A percentile compares a stretch with the other conserved stretches of the same genome.
Evolutionary conservation across 2,329 filamentous ascomycete genomes (phyloP).

Genomic region (Claviceps sorghi): DNA sequence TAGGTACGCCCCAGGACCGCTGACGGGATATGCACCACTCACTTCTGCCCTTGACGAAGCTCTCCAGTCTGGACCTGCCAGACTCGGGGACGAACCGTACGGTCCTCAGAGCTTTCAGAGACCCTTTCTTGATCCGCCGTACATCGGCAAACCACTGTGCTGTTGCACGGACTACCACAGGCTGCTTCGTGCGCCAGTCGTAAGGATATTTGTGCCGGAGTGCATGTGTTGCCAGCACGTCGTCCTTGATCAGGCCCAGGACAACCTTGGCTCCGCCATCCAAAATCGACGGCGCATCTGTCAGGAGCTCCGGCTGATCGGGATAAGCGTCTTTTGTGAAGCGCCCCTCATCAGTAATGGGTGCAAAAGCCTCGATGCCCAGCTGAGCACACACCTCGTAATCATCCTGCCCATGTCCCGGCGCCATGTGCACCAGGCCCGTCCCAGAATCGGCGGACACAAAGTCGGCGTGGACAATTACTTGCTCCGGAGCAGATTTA

Average conservation of each 20-base stretch:
- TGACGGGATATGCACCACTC: constrained; percentile 99
- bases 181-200: constrained; percentile 91
- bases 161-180: constrained; percentile 80
- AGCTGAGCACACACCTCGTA: constrained; percentile 65
- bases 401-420: constrained; percentile 93
- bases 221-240: constrained; percentile 54
- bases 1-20: constrained; percentile 90
- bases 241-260: constrained; percentile 48
- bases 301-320: constrained; percentile 48
- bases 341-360: constrained; percentile 64
- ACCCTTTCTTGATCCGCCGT: constrained; percentile 60
- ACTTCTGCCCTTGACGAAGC: constrained; percentile 73
- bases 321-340: constrained; percentile 74
- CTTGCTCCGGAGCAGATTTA: constrained; percentile 40
- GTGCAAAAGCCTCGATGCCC: constrained; percentile 62
- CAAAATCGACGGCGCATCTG: constrained; percentile 53
- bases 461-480: constrained; percentile 72
- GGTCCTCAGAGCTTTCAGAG: constrained; percentile 51
- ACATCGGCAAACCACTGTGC: constrained; percentile 98
- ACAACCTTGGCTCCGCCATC: constrained; percentile 55
- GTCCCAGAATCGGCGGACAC: constrained; percentile 84
- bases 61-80: constrained; percentile 61
- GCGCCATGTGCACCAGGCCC: constrained; percentile 86
- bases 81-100: constrained; percentile 68
- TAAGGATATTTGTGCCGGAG: constrained; percentile 92